phyloP scores from a whole-genome alignment of 108 stramenopile species.

The Fragilaria radians region DNA sequence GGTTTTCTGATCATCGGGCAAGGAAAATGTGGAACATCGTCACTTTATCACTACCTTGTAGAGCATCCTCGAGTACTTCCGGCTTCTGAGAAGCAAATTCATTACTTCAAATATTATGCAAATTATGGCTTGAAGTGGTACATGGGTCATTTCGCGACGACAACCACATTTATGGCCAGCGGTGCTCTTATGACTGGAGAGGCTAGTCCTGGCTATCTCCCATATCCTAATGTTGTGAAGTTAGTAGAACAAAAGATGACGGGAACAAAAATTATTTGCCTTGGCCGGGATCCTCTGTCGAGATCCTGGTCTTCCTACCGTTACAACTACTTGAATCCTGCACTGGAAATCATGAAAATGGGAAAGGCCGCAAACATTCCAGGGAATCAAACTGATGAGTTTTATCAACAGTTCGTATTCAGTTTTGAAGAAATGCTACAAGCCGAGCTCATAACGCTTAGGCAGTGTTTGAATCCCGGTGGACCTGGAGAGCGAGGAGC shows the following conservation, averaged over 20 bases:
- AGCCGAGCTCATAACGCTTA: conserved; percentile 57
- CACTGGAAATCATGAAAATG: conserved; percentile 29
- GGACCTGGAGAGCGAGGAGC: conserved; percentile 29
- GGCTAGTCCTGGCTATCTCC: conserved; percentile 79
- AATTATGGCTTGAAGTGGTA: conserved; percentile 63
- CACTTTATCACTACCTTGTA: conserved; percentile 67
- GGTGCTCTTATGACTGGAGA: conserved; percentile 84
- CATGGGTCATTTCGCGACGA: conserved; percentile 62
- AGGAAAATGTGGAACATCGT: conserved; percentile 82
- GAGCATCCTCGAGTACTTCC: conserved; percentile 74
- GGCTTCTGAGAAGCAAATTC: conserved; percentile 74
- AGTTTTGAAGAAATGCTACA: conserved; percentile 69
- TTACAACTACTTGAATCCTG: conserved; percentile 73
- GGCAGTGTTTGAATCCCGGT: conserved; percentile 40
- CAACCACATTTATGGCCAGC: conserved; percentile 47
- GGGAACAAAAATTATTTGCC: conserved; percentile 43
- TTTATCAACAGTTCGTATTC: conserved; percentile 50
- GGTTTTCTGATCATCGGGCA: conserved; percentile 82
- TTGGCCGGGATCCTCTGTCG: conserved; percentile 68
- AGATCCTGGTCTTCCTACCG: conserved; percentile 66
- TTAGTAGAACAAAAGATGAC: conserved; percentile 5
- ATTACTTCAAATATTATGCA: conserved; percentile 60
- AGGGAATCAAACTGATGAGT: conserved; percentile 26
- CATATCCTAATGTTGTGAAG: conserved; percentile 39
- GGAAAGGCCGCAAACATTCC: conserved; percentile 16